Conservation (phyloP, 2,329 filamentous ascomycete genomes). For the Ophiostoma himal-ulmi region DNA sequence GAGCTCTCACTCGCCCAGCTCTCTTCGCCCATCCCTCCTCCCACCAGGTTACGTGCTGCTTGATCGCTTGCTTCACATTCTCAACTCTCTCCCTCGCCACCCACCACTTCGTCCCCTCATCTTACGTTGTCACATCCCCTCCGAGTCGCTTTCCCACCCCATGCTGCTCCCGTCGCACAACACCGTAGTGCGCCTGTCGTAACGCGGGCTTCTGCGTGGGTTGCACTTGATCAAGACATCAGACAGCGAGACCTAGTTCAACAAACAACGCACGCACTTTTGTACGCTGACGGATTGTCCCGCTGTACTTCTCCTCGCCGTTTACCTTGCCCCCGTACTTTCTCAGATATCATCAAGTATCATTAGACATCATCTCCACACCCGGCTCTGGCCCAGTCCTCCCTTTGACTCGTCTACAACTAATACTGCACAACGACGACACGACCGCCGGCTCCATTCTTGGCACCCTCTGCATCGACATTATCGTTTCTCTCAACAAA, state of each 20-base stretch:
- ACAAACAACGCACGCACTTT: conserved; percentile 13
- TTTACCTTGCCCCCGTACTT: background rate
- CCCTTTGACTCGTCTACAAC: background rate
- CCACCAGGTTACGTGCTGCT: background rate
- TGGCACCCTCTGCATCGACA: background rate
- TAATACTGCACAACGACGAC: background rate
- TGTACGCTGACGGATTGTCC: conserved; percentile 2
- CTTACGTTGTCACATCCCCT: background rate
- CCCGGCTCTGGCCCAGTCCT: background rate
- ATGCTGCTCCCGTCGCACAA: conserved; percentile 25
- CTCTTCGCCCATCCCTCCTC: background rate
- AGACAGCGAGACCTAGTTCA: background rate
- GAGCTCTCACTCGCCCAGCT: background rate
- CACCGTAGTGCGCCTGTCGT: conserved; percentile 23
- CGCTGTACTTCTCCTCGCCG: background rate
- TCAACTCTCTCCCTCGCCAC: background rate
- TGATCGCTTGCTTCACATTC: background rate
- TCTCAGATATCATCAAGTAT: background rate
- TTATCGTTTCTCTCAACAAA: no score
- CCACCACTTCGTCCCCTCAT: background rate
- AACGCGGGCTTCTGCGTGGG: conserved; percentile 23
- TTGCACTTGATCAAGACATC: conserved; percentile 14
- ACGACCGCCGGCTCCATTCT: background rate
- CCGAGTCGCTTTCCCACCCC: conserved; percentile 10
- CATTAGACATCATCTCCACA: background rate